Evolutionary conservation across 805 yeast species (phyloP).

Genomic region (Hanseniaspora guilliermondii): DNA sequence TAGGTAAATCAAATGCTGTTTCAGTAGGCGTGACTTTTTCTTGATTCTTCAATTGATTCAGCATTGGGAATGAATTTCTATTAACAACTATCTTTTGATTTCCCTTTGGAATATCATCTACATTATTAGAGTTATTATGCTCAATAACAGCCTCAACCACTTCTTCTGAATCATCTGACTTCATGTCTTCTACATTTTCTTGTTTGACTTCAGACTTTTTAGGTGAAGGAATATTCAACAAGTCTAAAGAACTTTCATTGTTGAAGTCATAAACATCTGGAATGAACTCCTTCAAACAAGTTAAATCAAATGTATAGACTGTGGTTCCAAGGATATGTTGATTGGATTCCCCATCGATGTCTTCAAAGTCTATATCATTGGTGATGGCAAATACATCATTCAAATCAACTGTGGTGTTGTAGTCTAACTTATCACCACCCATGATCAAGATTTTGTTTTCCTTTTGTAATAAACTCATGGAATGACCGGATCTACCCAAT

Average conservation of each 20-base stretch:
- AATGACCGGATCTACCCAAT: slow-evolving; percentile 83
- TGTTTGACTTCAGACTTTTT: not conserved
- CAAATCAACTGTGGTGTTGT: slow-evolving; percentile 17
- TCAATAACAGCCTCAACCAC: not conserved
- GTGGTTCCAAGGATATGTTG: slow-evolving; percentile 40
- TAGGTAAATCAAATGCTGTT: not conserved
- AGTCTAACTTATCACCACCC: slow-evolving; percentile 84
- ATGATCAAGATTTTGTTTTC: slow-evolving; percentile 63
- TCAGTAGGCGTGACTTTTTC: slow-evolving; percentile 2
- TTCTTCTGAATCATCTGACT: not conserved
- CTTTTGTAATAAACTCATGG: slow-evolving; percentile 51
- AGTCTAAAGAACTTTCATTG: slow-evolving; percentile 5
- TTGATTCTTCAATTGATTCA: slow-evolving; percentile 1
- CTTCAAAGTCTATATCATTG: slow-evolving; percentile 30
- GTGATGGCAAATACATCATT: slow-evolving; percentile 8
- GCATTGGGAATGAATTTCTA: slow-evolving; percentile 16
- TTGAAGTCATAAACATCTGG: slow-evolving; percentile 26
- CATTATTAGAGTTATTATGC: not conserved
- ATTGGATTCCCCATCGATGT: slow-evolving; percentile 33
- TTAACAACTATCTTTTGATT: not conserved
- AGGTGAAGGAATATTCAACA: not conserved
- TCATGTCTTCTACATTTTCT: not conserved
- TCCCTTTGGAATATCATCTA: not conserved
- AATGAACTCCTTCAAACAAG: slow-evolving; percentile 27
- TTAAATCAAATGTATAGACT: slow-evolving; percentile 51